Evolutionary conservation across 495 filamentous ascomycete genomes (phyloP), one percentile per base, ranked within the genome.

Genomic region (Tuber melanosporum): DNA sequence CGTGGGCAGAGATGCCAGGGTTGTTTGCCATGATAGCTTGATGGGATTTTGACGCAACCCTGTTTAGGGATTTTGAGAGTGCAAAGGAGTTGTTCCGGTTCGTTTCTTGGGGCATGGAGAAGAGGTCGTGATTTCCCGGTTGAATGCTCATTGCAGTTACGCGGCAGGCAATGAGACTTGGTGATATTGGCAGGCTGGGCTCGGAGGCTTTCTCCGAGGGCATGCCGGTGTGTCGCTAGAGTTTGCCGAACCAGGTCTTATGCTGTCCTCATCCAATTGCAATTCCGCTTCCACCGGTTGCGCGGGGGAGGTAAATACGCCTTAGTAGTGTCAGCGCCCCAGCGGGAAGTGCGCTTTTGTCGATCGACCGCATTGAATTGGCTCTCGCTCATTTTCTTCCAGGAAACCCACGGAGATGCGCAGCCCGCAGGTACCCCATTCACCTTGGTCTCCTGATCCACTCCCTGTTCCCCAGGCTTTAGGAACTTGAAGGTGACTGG

Each of bases 341-440:
- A 91, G 75, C 88, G 89, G 0, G 86, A 82, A 57, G 94, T 92
- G 77, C 92, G 92, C 0, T 81, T 83, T 0, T 87, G 89, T 0
- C 93, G 94, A 81, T 95, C 92, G 19, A 95, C 92, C 45, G 94
- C 94, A 82, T 97, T 96, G 85, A 95, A 87, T 81, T 96, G 95
- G 74, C 92, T 95, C 84, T 97, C 96, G 20, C 92, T 94, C 94
- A 97, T 97, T 80, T 97, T 97, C 84, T 96, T 92, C 74, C 89
- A 95, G 0, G 89, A 90, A 43, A 94, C 82, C 20, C 83, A 87
- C 4, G 91, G 89, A 0, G 82, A 81, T 62, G 88, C 83, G 36
- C 88, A 88, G 43, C 42, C 72, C 2, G 71, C 74, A 12, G 57
- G 46, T 32, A 70, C 42, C 22, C 45, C 76, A 45, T 32, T 57